These are phyloP conservation scores for Penicillium rolfsii DNA, from an alignment of 2,329 filamentous ascomycete species.

Conservation along the genomic window DNA sequence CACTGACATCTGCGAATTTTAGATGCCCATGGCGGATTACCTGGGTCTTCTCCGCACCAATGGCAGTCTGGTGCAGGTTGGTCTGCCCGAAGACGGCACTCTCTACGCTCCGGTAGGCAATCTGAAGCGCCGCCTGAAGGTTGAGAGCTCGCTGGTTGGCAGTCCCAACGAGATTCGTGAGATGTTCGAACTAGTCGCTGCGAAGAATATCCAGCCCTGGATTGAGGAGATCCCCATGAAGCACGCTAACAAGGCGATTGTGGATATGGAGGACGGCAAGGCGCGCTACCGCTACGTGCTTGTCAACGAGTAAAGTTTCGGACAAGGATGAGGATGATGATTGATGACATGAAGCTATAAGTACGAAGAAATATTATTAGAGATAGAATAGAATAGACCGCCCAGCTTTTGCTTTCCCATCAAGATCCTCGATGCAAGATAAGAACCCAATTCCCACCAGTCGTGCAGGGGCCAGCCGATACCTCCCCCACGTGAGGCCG, in stretches of 20 bases:
- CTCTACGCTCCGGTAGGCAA: slow-evolving; percentile 59
- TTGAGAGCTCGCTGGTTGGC: slow-evolving; percentile 54
- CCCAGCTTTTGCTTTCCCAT: neutral
- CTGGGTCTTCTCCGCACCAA: slow-evolving; percentile 61
- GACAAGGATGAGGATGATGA: neutral
- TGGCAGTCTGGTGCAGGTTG: slow-evolving; percentile 68
- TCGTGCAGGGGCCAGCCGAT: neutral
- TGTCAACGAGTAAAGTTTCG: slow-evolving; percentile 40
- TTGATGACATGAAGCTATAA: slow-evolving; percentile 3
- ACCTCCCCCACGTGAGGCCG: slow-evolving; percentile 32
- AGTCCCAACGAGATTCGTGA: slow-evolving; percentile 47
- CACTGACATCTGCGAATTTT: neutral
- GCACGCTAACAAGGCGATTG: slow-evolving; percentile 49
- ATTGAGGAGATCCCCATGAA: slow-evolving; percentile 48
- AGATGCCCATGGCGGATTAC: slow-evolving; percentile 67
- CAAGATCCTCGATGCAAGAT: neutral
- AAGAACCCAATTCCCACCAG: neutral
- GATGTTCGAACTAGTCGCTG: slow-evolving; percentile 49
- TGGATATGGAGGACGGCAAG: slow-evolving; percentile 50
- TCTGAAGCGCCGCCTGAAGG: slow-evolving; percentile 59
- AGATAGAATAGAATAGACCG: slow-evolving; percentile 1
- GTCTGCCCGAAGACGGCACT: slow-evolving; percentile 62
- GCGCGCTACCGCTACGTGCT: slow-evolving; percentile 53
- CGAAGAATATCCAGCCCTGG: slow-evolving; percentile 48
- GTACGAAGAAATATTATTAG: neutral